These are phyloP conservation scores for Microbotryum scabiosae DNA, from an alignment of 1,284 basidiomycete species.

Conservation along the genomic window DNA sequence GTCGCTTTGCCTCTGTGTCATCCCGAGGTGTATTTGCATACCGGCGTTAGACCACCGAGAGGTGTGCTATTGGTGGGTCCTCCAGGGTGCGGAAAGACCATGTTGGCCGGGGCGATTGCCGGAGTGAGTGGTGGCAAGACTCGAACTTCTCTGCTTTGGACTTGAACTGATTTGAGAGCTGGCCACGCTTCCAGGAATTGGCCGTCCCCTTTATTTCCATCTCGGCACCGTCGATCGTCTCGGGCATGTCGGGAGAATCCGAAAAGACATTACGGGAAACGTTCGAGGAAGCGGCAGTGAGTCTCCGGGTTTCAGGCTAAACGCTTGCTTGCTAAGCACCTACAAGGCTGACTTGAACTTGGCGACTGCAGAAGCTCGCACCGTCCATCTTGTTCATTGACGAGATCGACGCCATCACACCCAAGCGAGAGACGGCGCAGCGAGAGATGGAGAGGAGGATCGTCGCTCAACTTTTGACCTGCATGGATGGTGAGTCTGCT, in stretches of 20 bases:
- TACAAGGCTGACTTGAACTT: neutral
- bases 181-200: constrained; percentile 55
- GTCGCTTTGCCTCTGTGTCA: constrained; percentile 91
- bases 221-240: constrained; percentile 88
- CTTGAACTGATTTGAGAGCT: neutral
- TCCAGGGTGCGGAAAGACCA: constrained; percentile 92
- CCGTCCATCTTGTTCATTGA: constrained; percentile 90
- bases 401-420: constrained; percentile 96
- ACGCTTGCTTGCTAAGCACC: neutral
- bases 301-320: constrained; percentile 27
- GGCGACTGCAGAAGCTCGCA: constrained; percentile 57
- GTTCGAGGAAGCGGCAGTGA: constrained; percentile 86
- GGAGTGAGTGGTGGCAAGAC: constrained; percentile 54
- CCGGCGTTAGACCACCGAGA: constrained; percentile 82
- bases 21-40: constrained; percentile 89
- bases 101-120: constrained; percentile 84
- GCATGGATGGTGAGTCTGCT: constrained; percentile 73
- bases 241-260: constrained; percentile 94
- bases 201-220: constrained; percentile 87
- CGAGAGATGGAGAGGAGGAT: constrained; percentile 96
- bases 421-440: constrained; percentile 92
- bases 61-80: constrained; percentile 94
- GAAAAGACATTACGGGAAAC: constrained; percentile 93
- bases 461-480: constrained; percentile 92
- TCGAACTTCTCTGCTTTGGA: neutral